Conservation (phyloP, 2,329 filamentous ascomycete species). For the Claviceps fusiformis region DNA sequence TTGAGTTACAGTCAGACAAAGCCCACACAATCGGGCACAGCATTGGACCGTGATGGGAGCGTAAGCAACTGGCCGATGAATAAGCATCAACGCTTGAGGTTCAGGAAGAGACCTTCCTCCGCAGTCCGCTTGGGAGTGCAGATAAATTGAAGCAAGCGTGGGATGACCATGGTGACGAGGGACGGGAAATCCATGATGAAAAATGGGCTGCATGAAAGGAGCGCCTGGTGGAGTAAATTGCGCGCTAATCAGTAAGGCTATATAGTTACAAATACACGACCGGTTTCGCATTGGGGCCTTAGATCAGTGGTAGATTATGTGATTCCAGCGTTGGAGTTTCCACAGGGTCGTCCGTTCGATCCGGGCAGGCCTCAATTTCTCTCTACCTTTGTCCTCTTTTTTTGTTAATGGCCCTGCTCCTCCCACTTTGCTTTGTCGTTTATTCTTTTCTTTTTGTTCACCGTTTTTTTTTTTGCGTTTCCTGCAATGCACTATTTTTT, state of each 20-base stretch:
- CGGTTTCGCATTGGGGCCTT: not conserved
- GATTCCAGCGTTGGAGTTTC: constrained; percentile 6
- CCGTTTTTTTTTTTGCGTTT: no score
- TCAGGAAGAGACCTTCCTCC: not conserved
- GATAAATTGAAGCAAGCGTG: no score
- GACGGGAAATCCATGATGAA: not conserved
- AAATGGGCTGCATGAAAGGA: not conserved
- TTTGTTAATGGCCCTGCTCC: not conserved
- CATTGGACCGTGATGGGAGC: not conserved
- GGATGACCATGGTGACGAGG: no score
- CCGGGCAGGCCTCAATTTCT: constrained; percentile 6
- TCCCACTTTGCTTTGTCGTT: no score
- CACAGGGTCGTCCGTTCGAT: constrained; percentile 7
- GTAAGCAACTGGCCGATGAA: no score
- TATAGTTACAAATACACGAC: not conserved
- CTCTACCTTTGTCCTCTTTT: not conserved
- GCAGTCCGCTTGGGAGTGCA: no score
- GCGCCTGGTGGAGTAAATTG: not conserved
- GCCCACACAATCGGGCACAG: not conserved
- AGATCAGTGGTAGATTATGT: constrained; percentile 7
- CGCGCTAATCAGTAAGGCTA: not conserved
- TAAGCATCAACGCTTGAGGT: no score
- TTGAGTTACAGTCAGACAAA: not conserved
- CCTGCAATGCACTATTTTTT: no score
- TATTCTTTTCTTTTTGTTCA: no score